Base-by-base conservation (phyloP, 2,329 filamentous ascomycete genomes). In the Trichoderma afroharzianum region DNA sequence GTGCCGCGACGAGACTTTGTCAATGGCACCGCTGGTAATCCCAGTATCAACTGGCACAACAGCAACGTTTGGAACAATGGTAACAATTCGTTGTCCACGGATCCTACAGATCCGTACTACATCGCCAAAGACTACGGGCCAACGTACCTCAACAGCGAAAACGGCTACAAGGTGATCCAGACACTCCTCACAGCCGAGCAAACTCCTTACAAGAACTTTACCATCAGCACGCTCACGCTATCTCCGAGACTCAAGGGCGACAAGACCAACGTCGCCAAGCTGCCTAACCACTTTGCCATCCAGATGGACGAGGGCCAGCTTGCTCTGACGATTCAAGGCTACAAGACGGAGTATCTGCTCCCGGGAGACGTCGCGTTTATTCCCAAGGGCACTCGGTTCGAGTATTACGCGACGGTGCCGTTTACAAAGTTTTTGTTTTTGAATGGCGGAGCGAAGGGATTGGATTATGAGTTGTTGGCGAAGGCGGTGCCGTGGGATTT, bases 331-430 rank as follows among this genome's bases (percentile, higher is more conserved):
- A 68, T 79, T 11, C 68, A 73, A 1, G 76, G 77, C 21, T 77
- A 77, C 73, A 71, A 75, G 26, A 64, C 63, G 36, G 73, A 72
- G 6, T 71, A 71, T 9, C 70, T 79, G 21, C 72, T 77, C 33
- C 73, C 75, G 21, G 76, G 77, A n/a, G 76, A 78, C 32, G 76
- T 79, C 14, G 73, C 75, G 11, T 79, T 79, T 59, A 68, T 79
- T 28, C 76, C 77, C 1, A 72, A 73, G 4, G 64, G 68, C 11
- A 73, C 73, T 3, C 30, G 69, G 0, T 78, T 78, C 57, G 68
- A 57, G 24, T 79, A 78, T 71, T 63, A 72, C 24, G 76, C 77
- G 6, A 75, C 73, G 1, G 75, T 75, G 7, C 74, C 74, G 4
- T 75, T 75, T 28, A 79, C 76, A 43, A 76, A 77, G 72, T 76